phyloP scores from a whole-genome alignment of 495 filamentous ascomycete genomes.

The Annulohypoxylon nitens region DNA sequence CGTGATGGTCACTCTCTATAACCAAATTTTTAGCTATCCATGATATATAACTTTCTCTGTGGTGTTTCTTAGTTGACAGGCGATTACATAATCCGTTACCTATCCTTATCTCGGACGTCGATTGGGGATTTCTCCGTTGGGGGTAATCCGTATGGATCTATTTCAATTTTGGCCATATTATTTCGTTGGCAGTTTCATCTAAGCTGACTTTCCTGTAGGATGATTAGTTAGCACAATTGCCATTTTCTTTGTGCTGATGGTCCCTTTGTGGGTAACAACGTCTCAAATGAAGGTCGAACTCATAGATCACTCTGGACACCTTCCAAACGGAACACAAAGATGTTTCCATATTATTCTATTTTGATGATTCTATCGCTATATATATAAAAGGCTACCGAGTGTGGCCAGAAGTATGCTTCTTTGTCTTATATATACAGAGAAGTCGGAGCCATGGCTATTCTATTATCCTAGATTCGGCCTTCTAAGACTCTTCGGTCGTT shows the following conservation, averaged over 20 bases:
- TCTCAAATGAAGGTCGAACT: too few relatives aligned
- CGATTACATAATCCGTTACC: neutral
- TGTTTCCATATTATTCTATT: constrained; percentile 23
- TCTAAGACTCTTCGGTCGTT: neutral
- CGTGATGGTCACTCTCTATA: neutral
- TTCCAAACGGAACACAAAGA: neutral
- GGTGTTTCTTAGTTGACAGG: neutral
- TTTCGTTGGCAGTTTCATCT: neutral
- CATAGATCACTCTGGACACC: neutral
- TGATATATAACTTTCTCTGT: neutral
- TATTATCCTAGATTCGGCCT: neutral
- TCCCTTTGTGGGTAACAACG: too few relatives aligned
- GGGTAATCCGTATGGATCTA: constrained; percentile 36
- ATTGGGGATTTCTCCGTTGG: constrained; percentile 46
- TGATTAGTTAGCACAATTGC: too few relatives aligned
- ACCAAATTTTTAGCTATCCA: neutral
- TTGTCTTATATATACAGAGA: constrained; percentile 36
- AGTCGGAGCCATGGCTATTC: constrained; percentile 19
- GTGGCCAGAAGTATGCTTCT: constrained; percentile 14
- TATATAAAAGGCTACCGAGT: constrained; percentile 21
- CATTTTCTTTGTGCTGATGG: too few relatives aligned
- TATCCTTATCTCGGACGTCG: constrained; percentile 26
- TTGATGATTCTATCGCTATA: constrained; percentile 15
- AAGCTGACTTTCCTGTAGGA: neutral
- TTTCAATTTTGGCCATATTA: neutral